Base-by-base conservation (phyloP, 352 stramenopile species). In the Blastocystis sp. region DNA sequence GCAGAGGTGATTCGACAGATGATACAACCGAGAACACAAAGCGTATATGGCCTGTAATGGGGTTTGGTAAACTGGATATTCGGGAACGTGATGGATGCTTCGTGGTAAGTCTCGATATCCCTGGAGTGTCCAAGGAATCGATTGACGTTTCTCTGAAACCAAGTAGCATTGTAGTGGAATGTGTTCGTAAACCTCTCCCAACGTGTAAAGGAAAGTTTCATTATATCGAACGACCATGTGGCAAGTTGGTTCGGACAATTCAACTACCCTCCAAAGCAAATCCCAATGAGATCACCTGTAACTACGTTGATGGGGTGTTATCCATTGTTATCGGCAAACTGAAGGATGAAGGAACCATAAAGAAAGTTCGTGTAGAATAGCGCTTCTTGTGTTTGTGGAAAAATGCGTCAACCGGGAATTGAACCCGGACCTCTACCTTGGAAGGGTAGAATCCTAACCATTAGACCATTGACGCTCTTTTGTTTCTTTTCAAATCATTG, bases 1-100 rank as follows among this genome's bases (percentile, higher is more conserved):
- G 9, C 5, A 24, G 16, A 0, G 14, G 14, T 43, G 59, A 39
- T 46, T 16, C 59, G 24, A 43, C 16, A 39, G 37, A 39, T 24
- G 32, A 69, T 7, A 63, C 56, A 35, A 5, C 5, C 7, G 29
- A 63, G 5, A 63, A 63, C 2, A n/a, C 37, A 21, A 78, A 59
- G 37, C 37, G 66, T 4, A 78, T 78, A 21, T 78, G 66, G 66
- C 66, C 66, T 5, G 66, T 78, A n/a, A 78, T 78, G 66, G 66
- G 66, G 16, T 78, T 78, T 58, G 66, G 66, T 43, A 78, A 78
- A 27, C 42, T 78, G 29, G 66, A 78, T 1, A 78, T 78, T 35
- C 42, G 39, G 0, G 66, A 78, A 0, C 37, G 16, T 11, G 21
- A 78, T 19, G 12, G 1, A 4, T 12, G 21, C 19, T 78, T 43